Base-by-base conservation (phyloP, 345 rosid genomes). In the Eucalyptus rudis region DNA sequence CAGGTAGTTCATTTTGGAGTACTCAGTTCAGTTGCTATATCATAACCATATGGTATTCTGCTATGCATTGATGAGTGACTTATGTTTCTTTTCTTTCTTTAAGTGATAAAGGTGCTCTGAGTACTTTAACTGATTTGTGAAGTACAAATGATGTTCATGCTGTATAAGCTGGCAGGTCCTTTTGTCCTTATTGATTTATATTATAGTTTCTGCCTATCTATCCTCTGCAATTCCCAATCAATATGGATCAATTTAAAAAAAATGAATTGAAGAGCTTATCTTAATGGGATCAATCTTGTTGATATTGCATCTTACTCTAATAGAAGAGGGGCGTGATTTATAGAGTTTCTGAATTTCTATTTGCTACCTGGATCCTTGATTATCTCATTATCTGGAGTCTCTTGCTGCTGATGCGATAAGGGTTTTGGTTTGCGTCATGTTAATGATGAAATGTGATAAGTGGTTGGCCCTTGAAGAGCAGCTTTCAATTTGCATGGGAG, bases 1-100 rank as follows among this genome's bases (percentile, higher is more conserved):
- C 99, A 91, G 99, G 99, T 98, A 92, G 40, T 33, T 88, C 52
- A 19, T 86, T 54, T 86, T 11, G 54, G 87, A 86, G 64, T 13
- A 52, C 87, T 71, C 81, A 17, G 22, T 71, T 71, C 81, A 71
- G 44, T 71, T 71, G 44, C 81, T 71, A 19, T 71, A 33, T 71
- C 44, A 10, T 33, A 33, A 71, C 44, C 24, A 36, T 71, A 52
- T 22, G 58, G 10, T 71, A 19, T 71, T 71, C 81, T 71, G 22
- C 44, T 71, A 33, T 71, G 81, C 81, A 33, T 19, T 19, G 44
- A 71, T 71, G 25, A 19, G 25, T 10, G 11, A 71, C 81, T 33
- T 68, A 33, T 33, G 44, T 33, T 71, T 71, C 44, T 33, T 71
- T 71, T 71, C 13, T 71, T 71, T 33, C 44, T 68, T 71, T 33